Percentiles rank a stretch among this genome's conserved stretches.
Conservation (phyloP, 139 green algal genomes). For the Tetradesmus lagerheimii region DNA sequence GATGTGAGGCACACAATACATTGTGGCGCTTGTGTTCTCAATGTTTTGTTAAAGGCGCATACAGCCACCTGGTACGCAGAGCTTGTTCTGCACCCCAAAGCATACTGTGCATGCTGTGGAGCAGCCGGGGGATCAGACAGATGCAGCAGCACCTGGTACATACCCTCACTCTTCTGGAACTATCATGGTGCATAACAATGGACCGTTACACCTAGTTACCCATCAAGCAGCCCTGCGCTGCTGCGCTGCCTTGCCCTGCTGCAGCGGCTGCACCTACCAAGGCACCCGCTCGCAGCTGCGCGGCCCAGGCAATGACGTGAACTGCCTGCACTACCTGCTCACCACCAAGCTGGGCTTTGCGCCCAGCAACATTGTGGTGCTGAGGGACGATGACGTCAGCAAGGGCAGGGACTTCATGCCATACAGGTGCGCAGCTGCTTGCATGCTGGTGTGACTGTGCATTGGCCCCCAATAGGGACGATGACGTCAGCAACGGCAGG, state of each 20-base stretch:
- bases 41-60: too few relatives aligned
- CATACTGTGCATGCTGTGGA: neutral
- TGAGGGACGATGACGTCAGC: slow-evolving; percentile 14
- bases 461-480: too few relatives aligned
- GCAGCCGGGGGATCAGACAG: neutral
- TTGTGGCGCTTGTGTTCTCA: too few relatives aligned
- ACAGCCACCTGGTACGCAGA: too few relatives aligned
- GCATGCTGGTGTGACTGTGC: too few relatives aligned
- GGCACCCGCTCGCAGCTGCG: neutral
- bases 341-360: neutral
- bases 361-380: neutral
- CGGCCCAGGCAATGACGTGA: slow-evolving; percentile 18
- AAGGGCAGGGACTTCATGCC: neutral
- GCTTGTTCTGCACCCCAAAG: too few relatives aligned
- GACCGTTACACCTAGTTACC: too few relatives aligned
- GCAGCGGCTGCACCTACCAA: neutral
- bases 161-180: neutral
- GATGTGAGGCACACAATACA: neutral
- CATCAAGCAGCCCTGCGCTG: neutral
- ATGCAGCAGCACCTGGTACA: neutral
- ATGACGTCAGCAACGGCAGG: neutral
- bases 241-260: neutral
- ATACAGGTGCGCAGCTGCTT: neutral
- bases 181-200: too few relatives aligned
- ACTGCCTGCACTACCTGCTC: slow-evolving; percentile 24